A percentile compares a stretch with the other conserved stretches of the same genome.
Evolutionary conservation across 768 basidiomycete genomes (phyloP).

Genomic region (Podaxis carcinomalis): DNA sequence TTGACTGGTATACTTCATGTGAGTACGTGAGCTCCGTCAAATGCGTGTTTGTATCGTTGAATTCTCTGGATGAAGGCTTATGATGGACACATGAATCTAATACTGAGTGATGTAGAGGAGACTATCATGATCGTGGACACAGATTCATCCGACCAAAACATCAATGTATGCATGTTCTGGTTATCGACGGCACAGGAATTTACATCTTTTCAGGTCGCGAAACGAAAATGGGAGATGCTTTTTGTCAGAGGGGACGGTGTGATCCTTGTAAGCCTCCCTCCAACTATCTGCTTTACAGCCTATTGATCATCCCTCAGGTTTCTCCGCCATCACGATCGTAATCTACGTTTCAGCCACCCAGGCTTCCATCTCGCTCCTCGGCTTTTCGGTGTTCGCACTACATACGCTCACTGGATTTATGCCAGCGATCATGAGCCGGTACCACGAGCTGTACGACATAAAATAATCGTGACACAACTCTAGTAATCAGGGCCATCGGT

Average conservation of each 20-base stretch:
- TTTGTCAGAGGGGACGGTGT: conserved; percentile 98
- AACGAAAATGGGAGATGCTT: conserved; percentile 95
- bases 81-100: conserved; percentile 99
- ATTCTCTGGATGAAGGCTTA: conserved; percentile 66
- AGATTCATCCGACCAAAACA: conserved; percentile 55
- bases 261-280: conserved; percentile 63
- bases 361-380: not conserved
- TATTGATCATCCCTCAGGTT: conserved; percentile 41
- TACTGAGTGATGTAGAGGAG: conserved; percentile 96
- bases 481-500: not conserved
- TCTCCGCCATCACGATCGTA: conserved; percentile 77
- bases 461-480: not conserved
- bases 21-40: conserved; percentile 23
- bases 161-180: conserved; percentile 61
- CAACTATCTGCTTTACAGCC: conserved; percentile 8
- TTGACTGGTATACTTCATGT: conserved; percentile 92
- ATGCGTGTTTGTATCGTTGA: conserved; percentile 11
- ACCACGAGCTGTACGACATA: not conserved
- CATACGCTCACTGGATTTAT: not conserved
- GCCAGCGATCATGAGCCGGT: not conserved
- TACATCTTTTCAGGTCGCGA: conserved; percentile 60
- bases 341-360: conserved; percentile 9
- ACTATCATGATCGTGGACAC: conserved; percentile 94
- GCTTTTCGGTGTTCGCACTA: not conserved
- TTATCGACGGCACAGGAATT: not conserved